Base-by-base conservation (phyloP, 202 grass and related monocot species). In the Zoysia matrella region DNA sequence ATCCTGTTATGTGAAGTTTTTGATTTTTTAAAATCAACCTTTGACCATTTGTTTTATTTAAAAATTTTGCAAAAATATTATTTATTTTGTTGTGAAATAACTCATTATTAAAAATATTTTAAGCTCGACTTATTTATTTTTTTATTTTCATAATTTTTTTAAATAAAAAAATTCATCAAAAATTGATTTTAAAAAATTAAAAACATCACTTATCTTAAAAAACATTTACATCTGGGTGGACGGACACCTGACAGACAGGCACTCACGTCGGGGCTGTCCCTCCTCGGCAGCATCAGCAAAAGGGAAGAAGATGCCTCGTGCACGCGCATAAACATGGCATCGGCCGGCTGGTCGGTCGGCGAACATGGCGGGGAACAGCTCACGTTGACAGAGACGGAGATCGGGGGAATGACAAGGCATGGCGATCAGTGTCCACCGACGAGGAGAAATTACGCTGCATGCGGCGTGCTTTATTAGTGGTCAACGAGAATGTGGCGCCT, bases 191-290 rank as follows among this genome's bases (percentile, higher is more conserved):
- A 36, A 36, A 36, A 36, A 36, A 1, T 36, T 36, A 1, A 36
- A 36, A 36, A 36, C 30, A 36, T 36, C 30, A 36, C 1, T 36
- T 36, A 36, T 36, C 0, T 36, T 36, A 36, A 36, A 36, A 36
- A 36, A 36, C 30, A 36, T 1, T 36, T 36, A 36, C 30, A 36
- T 36, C 30, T 36, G 30, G 30, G 30, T 60, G 60, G 61, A 44
- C 79, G 76, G 43, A 79, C 30, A 5, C 4, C 69, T 73, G 41
- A 47, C 71, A 62, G 82, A 64, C 47, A 70, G 45, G 51, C 47
- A 45, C 73, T 36, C 30, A 36, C 30, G 67, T 11, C 52, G 8
- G 52, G 2, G 54, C 64, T 44, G 65, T 62, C 65, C 45, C 68
- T 43, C 55, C 65, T 11, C 1, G 55, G 65, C 81, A 44, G 46